A percentile compares a stretch with the other conserved stretches of the same genome.
Evolutionary conservation across 306 rosid genomes (phyloP).

Genomic region (Alnus rubra): DNA sequence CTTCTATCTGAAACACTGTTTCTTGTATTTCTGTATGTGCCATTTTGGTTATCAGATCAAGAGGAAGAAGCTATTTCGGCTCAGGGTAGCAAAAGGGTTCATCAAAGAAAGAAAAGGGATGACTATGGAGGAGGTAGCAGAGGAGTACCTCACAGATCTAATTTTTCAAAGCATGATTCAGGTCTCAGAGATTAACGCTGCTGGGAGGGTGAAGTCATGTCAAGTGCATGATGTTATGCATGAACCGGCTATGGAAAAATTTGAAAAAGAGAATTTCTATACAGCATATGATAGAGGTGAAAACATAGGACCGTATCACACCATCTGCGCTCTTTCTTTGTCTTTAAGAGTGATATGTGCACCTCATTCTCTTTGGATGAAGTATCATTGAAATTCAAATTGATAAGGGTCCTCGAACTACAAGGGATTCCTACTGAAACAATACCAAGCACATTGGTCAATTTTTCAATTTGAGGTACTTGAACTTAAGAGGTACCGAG

Average conservation of each 20-base stretch:
- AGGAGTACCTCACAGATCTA: not conserved
- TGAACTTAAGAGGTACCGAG: constrained; percentile 1
- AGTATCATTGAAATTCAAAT: constrained; percentile 4
- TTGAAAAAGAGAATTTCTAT: constrained; percentile 1
- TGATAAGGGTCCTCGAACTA: constrained; percentile 1
- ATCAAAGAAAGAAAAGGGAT: constrained; percentile 7
- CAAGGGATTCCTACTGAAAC: not conserved
- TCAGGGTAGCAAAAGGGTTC: constrained; percentile 1
- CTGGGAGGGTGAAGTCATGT: not conserved
- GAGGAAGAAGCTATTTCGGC: constrained; percentile 6
- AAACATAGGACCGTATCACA: not conserved
- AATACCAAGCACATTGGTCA: not conserved
- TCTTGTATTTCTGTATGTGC: not conserved
- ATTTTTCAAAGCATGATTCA: constrained; percentile 2
- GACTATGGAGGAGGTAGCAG: constrained; percentile 1
- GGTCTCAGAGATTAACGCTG: not conserved
- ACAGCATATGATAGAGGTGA: not conserved
- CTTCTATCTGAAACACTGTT: constrained; percentile 1
- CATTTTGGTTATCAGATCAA: constrained; percentile 1
- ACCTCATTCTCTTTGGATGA: constrained; percentile 11
- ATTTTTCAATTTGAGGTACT: constrained; percentile 9
- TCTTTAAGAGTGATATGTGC: not conserved
- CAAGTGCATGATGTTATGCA: not conserved
- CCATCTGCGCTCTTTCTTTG: not conserved
- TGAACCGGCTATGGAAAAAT: not conserved